Conservation (phyloP, 2,329 filamentous ascomycete genomes). For the Clarireedia monteithiana region DNA sequence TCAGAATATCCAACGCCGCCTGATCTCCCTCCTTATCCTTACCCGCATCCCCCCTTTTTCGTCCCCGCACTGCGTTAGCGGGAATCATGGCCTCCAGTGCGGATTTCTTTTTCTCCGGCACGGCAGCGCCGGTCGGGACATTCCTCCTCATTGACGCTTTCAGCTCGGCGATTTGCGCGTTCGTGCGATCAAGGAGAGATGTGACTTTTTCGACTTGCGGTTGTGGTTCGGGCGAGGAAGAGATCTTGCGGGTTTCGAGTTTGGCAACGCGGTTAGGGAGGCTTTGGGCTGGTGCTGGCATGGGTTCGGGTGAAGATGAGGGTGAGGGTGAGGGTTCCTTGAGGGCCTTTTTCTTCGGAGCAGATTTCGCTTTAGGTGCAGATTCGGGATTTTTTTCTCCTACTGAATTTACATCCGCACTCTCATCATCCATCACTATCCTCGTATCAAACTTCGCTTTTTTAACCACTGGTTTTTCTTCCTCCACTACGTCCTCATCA, state of each 20-base stretch:
- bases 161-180: slow-evolving; percentile 71
- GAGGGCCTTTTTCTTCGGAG: slow-evolving; percentile 26
- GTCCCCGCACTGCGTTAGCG: slow-evolving; percentile 58
- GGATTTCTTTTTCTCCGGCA: slow-evolving; percentile 54
- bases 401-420: slow-evolving; percentile 16
- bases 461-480: slow-evolving; percentile 46
- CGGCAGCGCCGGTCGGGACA: slow-evolving; percentile 37
- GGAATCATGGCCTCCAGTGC: slow-evolving; percentile 69
- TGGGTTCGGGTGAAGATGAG: slow-evolving; percentile 33
- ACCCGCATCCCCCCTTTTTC: slow-evolving; percentile 59
- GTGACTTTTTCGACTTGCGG: slow-evolving; percentile 31
- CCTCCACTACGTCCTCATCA: slow-evolving; percentile 45
- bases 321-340: slow-evolving; percentile 30
- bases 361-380: slow-evolving; percentile 22
- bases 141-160: slow-evolving; percentile 76
- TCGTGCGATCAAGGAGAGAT: slow-evolving; percentile 57
- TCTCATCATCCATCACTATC: slow-evolving; percentile 56
- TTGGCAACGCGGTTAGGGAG: slow-evolving; percentile 25
- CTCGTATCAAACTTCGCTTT: slow-evolving; percentile 74
- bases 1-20: slow-evolving; percentile 61
- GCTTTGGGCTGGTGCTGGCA: slow-evolving; percentile 20
- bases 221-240: slow-evolving; percentile 32
- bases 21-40: slow-evolving; percentile 47
- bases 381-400: slow-evolving; percentile 24
- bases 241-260: slow-evolving; percentile 26